Conservation (phyloP, 768 basidiomycete species). For the Gloeostereum incarnatum region DNA sequence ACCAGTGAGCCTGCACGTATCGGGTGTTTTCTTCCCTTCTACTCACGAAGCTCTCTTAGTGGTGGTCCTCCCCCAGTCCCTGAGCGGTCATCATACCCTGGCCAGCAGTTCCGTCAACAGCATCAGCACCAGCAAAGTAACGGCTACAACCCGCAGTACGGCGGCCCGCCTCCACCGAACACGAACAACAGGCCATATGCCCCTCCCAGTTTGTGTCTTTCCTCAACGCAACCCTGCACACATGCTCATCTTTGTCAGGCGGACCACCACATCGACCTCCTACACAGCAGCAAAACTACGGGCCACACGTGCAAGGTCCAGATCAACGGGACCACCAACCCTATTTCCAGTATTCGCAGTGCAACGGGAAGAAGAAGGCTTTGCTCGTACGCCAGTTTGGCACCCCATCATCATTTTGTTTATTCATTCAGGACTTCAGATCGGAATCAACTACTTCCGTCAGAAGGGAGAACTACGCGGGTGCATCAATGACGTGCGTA, state of each 20-base stretch:
- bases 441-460: constrained; percentile 85
- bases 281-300: constrained; percentile 48
- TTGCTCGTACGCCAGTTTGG: constrained; percentile 52
- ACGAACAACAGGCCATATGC: constrained; percentile 2
- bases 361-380: constrained; percentile 82
- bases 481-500: constrained; percentile 88
- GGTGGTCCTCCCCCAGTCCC: constrained; percentile 21
- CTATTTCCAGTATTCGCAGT: constrained; percentile 84
- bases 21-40: too few relatives aligned
- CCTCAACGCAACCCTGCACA: constrained; percentile 24
- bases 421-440: constrained; percentile 28
- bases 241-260: constrained; percentile 45
- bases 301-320: constrained; percentile 41
- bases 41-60: too few relatives aligned
- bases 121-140: constrained; percentile 17
- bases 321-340: constrained; percentile 41
- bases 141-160: constrained; percentile 9
- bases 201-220: constrained; percentile 5
- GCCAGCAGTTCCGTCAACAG: constrained; percentile 31
- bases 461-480: constrained; percentile 61
- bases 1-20: too few relatives aligned
- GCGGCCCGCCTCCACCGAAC: constrained; percentile 8
- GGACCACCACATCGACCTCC: constrained; percentile 47
- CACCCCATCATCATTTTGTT: neutral
- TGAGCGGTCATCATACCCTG: constrained; percentile 26